phyloP scores from a whole-genome alignment of 2,329 filamentous ascomycete genomes.

The Fusarium metavorans region DNA sequence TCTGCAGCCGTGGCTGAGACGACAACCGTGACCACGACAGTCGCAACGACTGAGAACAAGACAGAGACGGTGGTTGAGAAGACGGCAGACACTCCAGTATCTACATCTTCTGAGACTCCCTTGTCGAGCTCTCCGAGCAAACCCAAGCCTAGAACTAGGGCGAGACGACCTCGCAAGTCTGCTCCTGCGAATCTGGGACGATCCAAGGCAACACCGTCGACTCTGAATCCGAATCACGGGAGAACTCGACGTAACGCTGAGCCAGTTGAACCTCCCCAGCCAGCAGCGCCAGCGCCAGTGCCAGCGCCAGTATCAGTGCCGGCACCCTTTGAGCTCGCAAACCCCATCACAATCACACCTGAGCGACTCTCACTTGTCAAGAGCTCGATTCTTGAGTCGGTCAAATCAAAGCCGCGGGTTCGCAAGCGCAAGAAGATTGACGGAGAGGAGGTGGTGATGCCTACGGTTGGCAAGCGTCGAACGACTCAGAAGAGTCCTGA shows the following conservation, averaged over 20 bases:
- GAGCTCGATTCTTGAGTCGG: slow-evolving; percentile 63
- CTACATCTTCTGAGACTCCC: slow-evolving; percentile 5
- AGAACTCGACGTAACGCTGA: slow-evolving; percentile 43
- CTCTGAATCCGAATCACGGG: slow-evolving; percentile 53
- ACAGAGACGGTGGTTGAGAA: neutral
- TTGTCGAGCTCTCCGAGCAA: slow-evolving; percentile 19
- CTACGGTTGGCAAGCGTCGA: slow-evolving; percentile 36
- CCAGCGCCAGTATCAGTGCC: neutral
- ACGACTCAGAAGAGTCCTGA: slow-evolving; percentile 19
- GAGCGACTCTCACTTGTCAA: slow-evolving; percentile 12
- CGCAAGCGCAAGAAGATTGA: slow-evolving; percentile 62
- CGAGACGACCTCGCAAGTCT: slow-evolving; percentile 54
- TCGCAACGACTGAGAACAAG: neutral
- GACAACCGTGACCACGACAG: neutral
- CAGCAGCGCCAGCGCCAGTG: neutral
- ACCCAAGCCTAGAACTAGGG: slow-evolving; percentile 39
- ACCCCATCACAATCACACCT: slow-evolving; percentile 5
- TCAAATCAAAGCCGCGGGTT: slow-evolving; percentile 61
- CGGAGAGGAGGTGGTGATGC: slow-evolving; percentile 51
- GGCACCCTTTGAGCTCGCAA: neutral
- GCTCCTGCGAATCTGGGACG: slow-evolving; percentile 52
- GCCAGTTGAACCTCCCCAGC: neutral
- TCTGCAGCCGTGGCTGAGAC: slow-evolving; percentile 14
- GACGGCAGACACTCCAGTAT: neutral
- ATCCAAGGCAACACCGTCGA: slow-evolving; percentile 45